These are phyloP conservation scores for Aspergillus novoparasiticus DNA, from an alignment of 2,329 filamentous ascomycete species.

Conservation along the genomic window DNA sequence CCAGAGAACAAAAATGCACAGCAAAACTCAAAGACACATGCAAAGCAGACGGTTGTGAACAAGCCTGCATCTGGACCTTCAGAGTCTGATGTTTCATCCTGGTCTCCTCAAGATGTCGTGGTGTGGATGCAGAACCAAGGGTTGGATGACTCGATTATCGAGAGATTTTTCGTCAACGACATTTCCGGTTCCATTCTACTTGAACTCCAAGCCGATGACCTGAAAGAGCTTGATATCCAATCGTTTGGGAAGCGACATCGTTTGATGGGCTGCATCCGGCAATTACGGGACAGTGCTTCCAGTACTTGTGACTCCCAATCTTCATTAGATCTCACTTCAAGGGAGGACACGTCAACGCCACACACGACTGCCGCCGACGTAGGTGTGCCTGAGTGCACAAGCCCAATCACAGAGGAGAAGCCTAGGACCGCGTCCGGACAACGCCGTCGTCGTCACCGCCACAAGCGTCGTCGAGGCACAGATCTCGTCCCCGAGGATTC, in stretches of 20 bases:
- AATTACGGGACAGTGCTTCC: constrained; percentile 44
- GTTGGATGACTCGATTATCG: constrained; percentile 61
- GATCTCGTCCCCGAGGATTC: constrained; percentile 68
- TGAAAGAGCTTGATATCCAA: constrained; percentile 64
- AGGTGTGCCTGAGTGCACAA: constrained; percentile 14
- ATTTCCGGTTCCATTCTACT: constrained; percentile 86
- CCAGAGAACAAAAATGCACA: constrained; percentile 16
- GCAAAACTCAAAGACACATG: not conserved
- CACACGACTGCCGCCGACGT: constrained; percentile 16
- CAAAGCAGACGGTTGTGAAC: not conserved
- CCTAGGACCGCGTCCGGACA: constrained; percentile 3
- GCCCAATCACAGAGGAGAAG: constrained; percentile 11
- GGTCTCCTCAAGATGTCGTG: constrained; percentile 27
- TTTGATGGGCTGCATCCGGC: constrained; percentile 60
- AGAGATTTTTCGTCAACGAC: constrained; percentile 88
- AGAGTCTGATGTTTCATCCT: constrained; percentile 27
- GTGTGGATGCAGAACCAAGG: constrained; percentile 13
- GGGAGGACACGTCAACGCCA: constrained; percentile 16
- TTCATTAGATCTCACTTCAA: constrained; percentile 11
- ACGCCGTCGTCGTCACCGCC: constrained; percentile 27
- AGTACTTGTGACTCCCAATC: constrained; percentile 10
- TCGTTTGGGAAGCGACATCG: constrained; percentile 66
- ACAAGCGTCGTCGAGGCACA: constrained; percentile 22
- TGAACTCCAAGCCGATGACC: constrained; percentile 84
- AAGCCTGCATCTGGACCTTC: not conserved